Percentiles rank a stretch among this genome's conserved stretches.
These are phyloP conservation scores for Cryptococcus neoformans DNA, from an alignment of 1,284 basidiomycete genomes.

Conservation along the genomic window DNA sequence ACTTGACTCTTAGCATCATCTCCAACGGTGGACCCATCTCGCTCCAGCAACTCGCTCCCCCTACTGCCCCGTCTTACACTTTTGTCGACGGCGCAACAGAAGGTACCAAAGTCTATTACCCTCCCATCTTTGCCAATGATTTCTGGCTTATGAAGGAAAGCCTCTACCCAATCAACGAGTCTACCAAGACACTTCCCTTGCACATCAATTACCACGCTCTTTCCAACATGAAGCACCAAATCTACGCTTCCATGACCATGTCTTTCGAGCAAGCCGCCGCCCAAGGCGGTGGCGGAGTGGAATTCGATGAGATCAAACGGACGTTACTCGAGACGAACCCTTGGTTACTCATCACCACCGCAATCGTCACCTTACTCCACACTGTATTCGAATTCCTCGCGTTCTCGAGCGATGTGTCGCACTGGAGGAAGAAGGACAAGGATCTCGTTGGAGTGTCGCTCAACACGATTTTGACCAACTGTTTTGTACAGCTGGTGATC, in stretches of 20 bases:
- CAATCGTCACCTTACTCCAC: constrained; percentile 79
- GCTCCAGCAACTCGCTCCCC: constrained; percentile 61
- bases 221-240: constrained; percentile 70
- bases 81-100: constrained; percentile 53
- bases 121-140: constrained; percentile 89
- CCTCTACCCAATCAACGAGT: constrained; percentile 72
- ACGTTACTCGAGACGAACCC: constrained; percentile 94
- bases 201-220: constrained; percentile 80
- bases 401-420: constrained; percentile 88
- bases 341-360: constrained; percentile 72
- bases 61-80: constrained; percentile 54
- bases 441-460: constrained; percentile 56
- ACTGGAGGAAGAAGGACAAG: constrained; percentile 86
- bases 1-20: constrained; percentile 82
- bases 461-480: constrained; percentile 82
- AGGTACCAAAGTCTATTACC: constrained; percentile 66
- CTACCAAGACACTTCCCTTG: constrained; percentile 69
- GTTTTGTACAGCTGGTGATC: constrained; percentile 83
- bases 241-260: constrained; percentile 72
- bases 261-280: constrained; percentile 73
- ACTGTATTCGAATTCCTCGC: constrained; percentile 90
- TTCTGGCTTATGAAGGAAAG: constrained; percentile 85
- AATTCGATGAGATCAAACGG: constrained; percentile 89
- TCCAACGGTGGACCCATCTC: constrained; percentile 64
- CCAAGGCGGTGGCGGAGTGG: constrained; percentile 58